Evolutionary conservation across 169 alveolate genomes (phyloP).

Genomic region (Pseudocohnilembus persalinus): DNA sequence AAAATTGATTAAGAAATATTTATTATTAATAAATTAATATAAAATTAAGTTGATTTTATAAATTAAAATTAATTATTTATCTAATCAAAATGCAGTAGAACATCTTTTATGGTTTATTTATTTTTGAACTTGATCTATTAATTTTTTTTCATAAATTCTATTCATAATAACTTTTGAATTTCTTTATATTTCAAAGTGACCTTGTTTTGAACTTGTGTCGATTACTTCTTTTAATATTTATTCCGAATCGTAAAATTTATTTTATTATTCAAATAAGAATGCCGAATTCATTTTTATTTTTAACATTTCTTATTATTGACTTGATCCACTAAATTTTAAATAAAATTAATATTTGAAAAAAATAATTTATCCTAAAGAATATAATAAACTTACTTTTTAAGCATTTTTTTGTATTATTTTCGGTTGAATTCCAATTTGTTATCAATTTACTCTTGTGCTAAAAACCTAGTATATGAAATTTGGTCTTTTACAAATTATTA

Average conservation of each 20-base stretch:
- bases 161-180: not conserved
- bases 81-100: not conserved
- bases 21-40: too few relatives aligned
- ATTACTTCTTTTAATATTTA: not conserved
- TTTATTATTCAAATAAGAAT: not conserved
- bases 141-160: not conserved
- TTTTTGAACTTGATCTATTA: not conserved
- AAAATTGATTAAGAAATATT: not conserved
- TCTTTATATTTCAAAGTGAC: not conserved
- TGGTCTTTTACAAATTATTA: not conserved
- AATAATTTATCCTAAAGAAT: too few relatives aligned
- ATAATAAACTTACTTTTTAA: not conserved
- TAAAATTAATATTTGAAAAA: too few relatives aligned
- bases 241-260: not conserved
- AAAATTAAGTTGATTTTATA: not conserved
- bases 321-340: not conserved
- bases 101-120: not conserved
- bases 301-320: not conserved
- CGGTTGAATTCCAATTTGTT: not conserved
- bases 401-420: not conserved
- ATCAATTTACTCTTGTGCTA: not conserved
- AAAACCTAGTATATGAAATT: too few relatives aligned
- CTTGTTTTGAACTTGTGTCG: not conserved
- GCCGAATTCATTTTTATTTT: not conserved
- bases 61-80: too few relatives aligned